A percentile compares a stretch with the other conserved stretches of the same genome.
These are phyloP conservation scores for Colletotrichum zoysiae DNA, from an alignment of 2,329 filamentous ascomycete species.

Conservation along the genomic window DNA sequence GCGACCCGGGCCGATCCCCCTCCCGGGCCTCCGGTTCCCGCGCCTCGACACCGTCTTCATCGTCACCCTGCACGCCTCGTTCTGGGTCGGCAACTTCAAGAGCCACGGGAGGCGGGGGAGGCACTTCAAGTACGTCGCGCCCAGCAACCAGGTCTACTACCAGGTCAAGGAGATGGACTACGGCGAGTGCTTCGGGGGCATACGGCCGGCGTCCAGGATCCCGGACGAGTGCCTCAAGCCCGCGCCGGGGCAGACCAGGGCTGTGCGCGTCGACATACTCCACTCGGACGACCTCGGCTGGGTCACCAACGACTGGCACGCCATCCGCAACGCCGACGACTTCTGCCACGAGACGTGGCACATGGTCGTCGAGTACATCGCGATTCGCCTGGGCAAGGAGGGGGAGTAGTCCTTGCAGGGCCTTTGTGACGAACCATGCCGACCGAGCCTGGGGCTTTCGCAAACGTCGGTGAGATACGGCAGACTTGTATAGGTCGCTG, in stretches of 20 bases:
- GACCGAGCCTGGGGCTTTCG: not conserved
- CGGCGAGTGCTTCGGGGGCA: not conserved
- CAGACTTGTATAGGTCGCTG: not conserved
- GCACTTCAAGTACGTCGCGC: conserved; percentile 2
- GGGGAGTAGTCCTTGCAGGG: not conserved
- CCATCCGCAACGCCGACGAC: not conserved
- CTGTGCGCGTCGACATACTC: conserved; percentile 7
- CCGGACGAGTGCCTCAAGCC: not conserved
- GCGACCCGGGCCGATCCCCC: not conserved
- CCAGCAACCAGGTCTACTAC: not conserved
- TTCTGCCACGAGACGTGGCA: not conserved
- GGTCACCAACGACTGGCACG: conserved; percentile 3
- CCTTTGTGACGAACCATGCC: not conserved
- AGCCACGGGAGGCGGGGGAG: not conserved
- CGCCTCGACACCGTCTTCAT: conserved; percentile 2
- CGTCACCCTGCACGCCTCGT: not conserved
- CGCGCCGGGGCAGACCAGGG: not conserved
- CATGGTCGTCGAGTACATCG: not conserved
- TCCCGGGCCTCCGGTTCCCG: conserved; percentile 8
- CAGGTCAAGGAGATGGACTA: not conserved
- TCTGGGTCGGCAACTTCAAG: conserved; percentile 13
- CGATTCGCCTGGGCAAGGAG: not conserved
- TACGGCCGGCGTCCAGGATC: not conserved
- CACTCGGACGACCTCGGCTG: not conserved
- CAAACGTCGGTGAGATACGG: not conserved